These are phyloP conservation scores for Mycena epipterygia DNA, from an alignment of 768 basidiomycete genomes.

Conservation along the genomic window DNA sequence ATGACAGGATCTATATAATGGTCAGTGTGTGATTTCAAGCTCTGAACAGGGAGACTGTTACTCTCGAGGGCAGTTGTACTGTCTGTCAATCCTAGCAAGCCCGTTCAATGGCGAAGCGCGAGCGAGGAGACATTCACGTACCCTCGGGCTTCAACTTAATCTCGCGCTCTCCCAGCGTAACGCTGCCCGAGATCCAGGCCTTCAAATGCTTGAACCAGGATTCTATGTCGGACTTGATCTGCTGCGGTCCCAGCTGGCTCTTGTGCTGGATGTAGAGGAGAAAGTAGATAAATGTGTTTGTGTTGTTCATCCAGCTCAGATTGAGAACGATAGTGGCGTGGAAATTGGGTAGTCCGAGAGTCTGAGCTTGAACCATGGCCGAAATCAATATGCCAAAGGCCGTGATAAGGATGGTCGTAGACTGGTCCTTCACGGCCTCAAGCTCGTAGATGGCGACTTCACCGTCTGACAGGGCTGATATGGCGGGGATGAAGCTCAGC, in stretches of 20 bases:
- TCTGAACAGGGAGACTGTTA: too few species aligned
- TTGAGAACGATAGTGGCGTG: slow-evolving; percentile 15
- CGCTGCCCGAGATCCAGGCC: neutral
- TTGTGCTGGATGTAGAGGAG: slow-evolving; percentile 16
- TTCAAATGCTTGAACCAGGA: slow-evolving; percentile 4
- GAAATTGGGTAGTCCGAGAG: neutral
- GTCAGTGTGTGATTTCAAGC: too few species aligned
- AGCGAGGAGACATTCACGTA: too few species aligned
- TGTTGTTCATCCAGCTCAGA: too few species aligned
- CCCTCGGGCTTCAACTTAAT: too few species aligned
- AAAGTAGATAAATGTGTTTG: slow-evolving; percentile 20
- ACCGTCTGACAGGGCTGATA: too few species aligned
- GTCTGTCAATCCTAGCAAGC: too few species aligned
- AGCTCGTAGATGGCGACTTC: slow-evolving; percentile 33
- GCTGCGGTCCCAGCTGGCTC: neutral
- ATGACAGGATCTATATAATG: too few species aligned
- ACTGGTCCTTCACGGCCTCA: slow-evolving; percentile 5
- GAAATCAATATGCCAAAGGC: slow-evolving; percentile 17
- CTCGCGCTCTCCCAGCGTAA: too few species aligned
- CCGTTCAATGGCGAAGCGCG: too few species aligned
- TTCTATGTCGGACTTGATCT: neutral
- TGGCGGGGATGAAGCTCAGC: slow-evolving; percentile 39
- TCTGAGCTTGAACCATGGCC: slow-evolving; percentile 2
- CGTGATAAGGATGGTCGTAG: slow-evolving; percentile 20
- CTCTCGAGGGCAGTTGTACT: too few species aligned